phyloP scores from a whole-genome alignment of 257 asterid genomes.

The Echites panduratus region DNA sequence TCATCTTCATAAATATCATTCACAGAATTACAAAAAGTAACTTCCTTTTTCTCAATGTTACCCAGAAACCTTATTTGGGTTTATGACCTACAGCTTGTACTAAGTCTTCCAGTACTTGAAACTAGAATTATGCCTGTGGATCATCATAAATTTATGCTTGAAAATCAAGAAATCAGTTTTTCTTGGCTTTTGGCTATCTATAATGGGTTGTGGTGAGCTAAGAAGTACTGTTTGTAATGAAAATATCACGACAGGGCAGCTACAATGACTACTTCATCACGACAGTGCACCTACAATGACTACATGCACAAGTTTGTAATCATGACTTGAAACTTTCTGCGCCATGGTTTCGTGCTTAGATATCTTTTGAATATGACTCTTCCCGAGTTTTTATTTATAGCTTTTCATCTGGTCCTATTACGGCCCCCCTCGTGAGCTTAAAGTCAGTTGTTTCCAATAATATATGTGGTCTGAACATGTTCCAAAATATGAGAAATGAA shows the following conservation, averaged over 20 bases:
- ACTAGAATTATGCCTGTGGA: not conserved
- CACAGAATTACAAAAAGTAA: not conserved
- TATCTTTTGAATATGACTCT: constrained; percentile 17
- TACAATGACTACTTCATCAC: no score
- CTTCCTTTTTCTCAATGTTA: no score
- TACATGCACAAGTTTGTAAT: constrained; percentile 15
- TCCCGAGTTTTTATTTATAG: not conserved
- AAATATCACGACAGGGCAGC: no score
- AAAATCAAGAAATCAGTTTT: not conserved
- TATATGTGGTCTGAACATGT: constrained; percentile 17
- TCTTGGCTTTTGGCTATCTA: not conserved
- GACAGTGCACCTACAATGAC: constrained; percentile 10
- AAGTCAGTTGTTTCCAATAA: constrained; percentile 7
- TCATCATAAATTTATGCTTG: not conserved
- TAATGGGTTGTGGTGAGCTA: no score
- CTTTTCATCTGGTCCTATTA: not conserved
- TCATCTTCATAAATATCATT: not conserved
- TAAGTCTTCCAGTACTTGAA: not conserved
- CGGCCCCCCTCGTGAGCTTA: constrained; percentile 8
- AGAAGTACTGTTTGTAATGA: no score
- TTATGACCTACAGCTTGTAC: not conserved
- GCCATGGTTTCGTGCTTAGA: constrained; percentile 25
- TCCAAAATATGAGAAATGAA: constrained; percentile 9
- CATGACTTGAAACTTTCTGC: constrained; percentile 29
- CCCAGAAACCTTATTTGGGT: not conserved